phyloP scores from a whole-genome alignment of 441 rosid species.

The Breynia disticha region DNA sequence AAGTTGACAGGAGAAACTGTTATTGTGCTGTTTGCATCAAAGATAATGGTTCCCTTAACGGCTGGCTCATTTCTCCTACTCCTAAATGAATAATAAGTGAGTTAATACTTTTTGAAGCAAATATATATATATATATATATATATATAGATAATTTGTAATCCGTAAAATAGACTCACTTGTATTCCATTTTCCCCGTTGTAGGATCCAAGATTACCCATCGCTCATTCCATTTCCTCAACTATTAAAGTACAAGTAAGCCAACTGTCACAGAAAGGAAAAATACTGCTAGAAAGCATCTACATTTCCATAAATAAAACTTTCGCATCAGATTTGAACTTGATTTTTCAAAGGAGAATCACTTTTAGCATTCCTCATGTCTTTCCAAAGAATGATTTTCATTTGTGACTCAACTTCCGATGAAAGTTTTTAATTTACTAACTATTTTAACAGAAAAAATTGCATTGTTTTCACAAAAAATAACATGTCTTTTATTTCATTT shows the following conservation, averaged over 20 bases:
- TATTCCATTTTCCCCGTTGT: slow-evolving; percentile 95
- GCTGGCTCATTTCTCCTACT: slow-evolving; percentile 78
- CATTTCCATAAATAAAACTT: neutral
- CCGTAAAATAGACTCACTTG: slow-evolving; percentile 48
- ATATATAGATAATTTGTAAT: neutral
- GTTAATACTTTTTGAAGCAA: neutral
- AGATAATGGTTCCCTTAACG: slow-evolving; percentile 65
- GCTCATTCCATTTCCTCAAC: slow-evolving; percentile 95
- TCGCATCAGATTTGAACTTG: neutral
- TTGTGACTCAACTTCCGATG: too few species aligned
- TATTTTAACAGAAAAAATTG: too few species aligned
- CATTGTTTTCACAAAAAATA: too few species aligned
- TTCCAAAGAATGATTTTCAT: neutral
- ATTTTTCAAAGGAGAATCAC: neutral
- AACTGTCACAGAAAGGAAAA: neutral
- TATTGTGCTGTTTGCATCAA: slow-evolving; percentile 87
- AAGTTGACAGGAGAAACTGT: slow-evolving; percentile 86
- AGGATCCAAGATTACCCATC: slow-evolving; percentile 96
- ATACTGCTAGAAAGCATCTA: neutral
- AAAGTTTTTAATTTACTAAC: too few species aligned
- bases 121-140: neutral
- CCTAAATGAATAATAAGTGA: slow-evolving; percentile 27
- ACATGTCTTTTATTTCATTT: too few species aligned
- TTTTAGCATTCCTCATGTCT: neutral
- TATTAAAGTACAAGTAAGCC: slow-evolving; percentile 15